Conservation (phyloP, 352 stramenopile genomes). For the Aphanomyces invadans region DNA sequence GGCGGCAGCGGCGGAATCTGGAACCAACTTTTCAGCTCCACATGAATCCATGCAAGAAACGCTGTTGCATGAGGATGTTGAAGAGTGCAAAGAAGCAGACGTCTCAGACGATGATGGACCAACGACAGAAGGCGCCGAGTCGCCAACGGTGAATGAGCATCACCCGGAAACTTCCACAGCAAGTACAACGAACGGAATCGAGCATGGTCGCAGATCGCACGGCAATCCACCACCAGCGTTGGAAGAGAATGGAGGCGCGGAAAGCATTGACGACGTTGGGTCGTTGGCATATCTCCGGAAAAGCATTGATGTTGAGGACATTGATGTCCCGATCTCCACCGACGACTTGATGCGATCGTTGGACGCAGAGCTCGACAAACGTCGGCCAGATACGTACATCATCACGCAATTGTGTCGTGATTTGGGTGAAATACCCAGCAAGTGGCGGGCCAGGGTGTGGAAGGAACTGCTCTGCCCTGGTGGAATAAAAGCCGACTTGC, state of each 20-base stretch:
- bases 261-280: neutral
- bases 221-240: no score
- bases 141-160: no score
- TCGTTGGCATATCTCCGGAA: neutral
- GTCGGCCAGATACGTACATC: constrained; percentile 19
- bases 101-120: no score
- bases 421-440: constrained; percentile 32
- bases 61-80: no score
- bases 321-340: constrained; percentile 14
- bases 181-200: no score
- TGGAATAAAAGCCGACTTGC: constrained; percentile 44
- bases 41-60: no score
- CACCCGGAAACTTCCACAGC: no score
- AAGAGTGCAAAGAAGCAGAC: no score
- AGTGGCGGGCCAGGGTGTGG: constrained; percentile 59
- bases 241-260: neutral
- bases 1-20: neutral
- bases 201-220: no score
- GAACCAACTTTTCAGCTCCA: no score
- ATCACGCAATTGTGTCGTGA: constrained; percentile 21
- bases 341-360: constrained; percentile 19
- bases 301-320: constrained; percentile 12
- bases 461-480: constrained; percentile 69
- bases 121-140: no score
- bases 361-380: constrained; percentile 4